Conservation (phyloP, 352 stramenopile species). For the Globisporangium okanoganense region DNA sequence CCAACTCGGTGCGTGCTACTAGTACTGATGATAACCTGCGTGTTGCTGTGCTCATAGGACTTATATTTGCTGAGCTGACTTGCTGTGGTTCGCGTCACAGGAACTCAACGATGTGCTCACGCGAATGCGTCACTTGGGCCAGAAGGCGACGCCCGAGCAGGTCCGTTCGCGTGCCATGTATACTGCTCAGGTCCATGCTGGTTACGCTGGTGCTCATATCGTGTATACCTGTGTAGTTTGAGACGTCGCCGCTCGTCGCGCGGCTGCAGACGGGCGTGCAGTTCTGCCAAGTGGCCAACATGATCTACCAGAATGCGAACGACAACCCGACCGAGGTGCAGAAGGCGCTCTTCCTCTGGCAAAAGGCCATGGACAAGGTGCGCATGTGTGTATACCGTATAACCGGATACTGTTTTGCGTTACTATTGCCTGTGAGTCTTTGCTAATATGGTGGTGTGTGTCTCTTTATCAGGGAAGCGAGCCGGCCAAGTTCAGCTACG, state of each 20-base stretch:
- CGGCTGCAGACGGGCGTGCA: constrained; percentile 51
- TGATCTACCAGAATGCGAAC: constrained; percentile 79
- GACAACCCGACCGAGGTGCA: constrained; percentile 57
- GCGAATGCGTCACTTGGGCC: constrained; percentile 52
- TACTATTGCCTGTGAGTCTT: not conserved
- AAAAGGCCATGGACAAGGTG: constrained; percentile 78
- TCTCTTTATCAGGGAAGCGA: constrained; percentile 47
- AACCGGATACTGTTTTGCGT: not conserved
- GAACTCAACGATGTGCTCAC: constrained; percentile 55
- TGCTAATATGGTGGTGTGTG: not conserved
- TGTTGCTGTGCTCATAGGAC: not conserved
- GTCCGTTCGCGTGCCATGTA: constrained; percentile 12
- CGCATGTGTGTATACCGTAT: not conserved
- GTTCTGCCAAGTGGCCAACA: constrained; percentile 71
- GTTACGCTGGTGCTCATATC: not conserved
- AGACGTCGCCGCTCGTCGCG: constrained; percentile 55
- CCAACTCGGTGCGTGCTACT: constrained; percentile 26
- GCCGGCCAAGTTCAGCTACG: constrained; percentile 84
- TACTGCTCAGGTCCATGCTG: not conserved
- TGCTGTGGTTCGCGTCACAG: constrained; percentile 19
- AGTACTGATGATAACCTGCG: not conserved
- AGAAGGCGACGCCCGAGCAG: constrained; percentile 51
- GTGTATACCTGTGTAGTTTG: constrained; percentile 33
- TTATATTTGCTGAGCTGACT: not conserved
- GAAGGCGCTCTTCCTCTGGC: constrained; percentile 77